These are phyloP conservation scores for Mycena galopus DNA, from an alignment of 768 basidiomycete genomes.

Conservation along the genomic window DNA sequence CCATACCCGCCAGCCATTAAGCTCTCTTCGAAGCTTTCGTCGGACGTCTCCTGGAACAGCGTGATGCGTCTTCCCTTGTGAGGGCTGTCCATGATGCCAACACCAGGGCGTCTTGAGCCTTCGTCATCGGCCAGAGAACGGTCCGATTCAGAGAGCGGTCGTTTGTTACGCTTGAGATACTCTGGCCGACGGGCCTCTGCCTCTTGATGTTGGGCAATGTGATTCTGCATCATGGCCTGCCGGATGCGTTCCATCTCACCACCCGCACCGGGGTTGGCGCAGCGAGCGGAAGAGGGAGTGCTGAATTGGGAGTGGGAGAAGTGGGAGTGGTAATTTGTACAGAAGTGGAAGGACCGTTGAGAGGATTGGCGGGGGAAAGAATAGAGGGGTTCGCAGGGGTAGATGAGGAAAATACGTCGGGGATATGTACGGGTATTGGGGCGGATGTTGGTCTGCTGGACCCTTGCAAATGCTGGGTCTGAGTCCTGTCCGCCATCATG, in stretches of 20 bases:
- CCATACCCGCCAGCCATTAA: constrained; percentile 87
- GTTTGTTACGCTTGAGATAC: constrained; percentile 74
- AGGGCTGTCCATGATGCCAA: constrained; percentile 80
- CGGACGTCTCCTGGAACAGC: constrained; percentile 85
- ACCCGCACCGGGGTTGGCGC: constrained; percentile 51
- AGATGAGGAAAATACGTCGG: constrained; percentile 44
- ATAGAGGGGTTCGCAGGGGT: not conserved
- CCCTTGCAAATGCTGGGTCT: constrained; percentile 24
- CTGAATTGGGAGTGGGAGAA: constrained; percentile 32
- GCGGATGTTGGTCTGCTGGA: constrained; percentile 31
- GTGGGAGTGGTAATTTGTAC: constrained; percentile 38
- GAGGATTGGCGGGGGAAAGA: constrained; percentile 10
- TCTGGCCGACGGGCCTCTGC: constrained; percentile 78
- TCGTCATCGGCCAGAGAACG: constrained; percentile 51
- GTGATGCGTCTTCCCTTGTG: constrained; percentile 79
- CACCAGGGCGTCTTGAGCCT: constrained; percentile 43
- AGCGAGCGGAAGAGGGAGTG: constrained; percentile 43
- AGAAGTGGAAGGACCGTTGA: constrained; percentile 36
- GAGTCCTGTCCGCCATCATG: constrained; percentile 44
- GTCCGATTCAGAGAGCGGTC: constrained; percentile 59
- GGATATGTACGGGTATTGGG: constrained; percentile 37
- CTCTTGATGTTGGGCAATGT: constrained; percentile 62
- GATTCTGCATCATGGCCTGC: constrained; percentile 64
- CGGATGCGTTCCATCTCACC: constrained; percentile 74
- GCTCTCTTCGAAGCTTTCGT: constrained; percentile 88